Base-by-base conservation (phyloP, 1,139 yeast species). In the Blastobotrys aristatus region DNA sequence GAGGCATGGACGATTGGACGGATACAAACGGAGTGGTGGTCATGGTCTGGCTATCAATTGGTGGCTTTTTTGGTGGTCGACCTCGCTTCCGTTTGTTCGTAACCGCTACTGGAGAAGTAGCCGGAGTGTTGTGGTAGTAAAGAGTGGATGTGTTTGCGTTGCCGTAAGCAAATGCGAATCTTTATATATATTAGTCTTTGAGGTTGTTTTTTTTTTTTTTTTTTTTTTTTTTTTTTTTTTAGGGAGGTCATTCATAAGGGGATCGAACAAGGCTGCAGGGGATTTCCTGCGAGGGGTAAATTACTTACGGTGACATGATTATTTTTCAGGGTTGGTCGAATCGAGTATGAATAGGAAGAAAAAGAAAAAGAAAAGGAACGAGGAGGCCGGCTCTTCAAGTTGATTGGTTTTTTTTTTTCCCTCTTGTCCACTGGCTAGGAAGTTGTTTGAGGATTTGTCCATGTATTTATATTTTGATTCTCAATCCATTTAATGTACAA, bases 21-120 rank as follows among this genome's bases (percentile, higher is more conserved):
- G 54, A 46, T 6, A 52, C 54, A 20, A 50, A 52, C 7, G 61
- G 58, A 17, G 56, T 50, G 18, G 57, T 55, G 26, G 52, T 46
- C 58, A 55, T 56, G 40, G 52, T 53, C 44, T 56, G 58, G n/a
- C 56, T 56, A 46, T 56, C 59, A 37, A 58, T 56, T 8, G 59
- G 61, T 11, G 54, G 40, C 37, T 51, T 54, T 50, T 58, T 58
- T 20, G 61, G 59, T 2, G 60, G 60, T 24, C 61, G 41, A 31
- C 61, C 61, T 35, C 61, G 41, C 44, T 53, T 54, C 37, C 52
- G 34, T 21, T 39, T 31, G 17, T 18, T 30, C 21, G 22, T 36
- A 40, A 30, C 27, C 21, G 38, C 38, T 18, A 34, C 38, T 34
- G 38, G 38, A 3, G 38, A 34, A 2, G 38, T 17, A 34, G 38